These are phyloP conservation scores for Iris pallida DNA, from an alignment of 116 monocot species.

Conservation along the genomic window DNA sequence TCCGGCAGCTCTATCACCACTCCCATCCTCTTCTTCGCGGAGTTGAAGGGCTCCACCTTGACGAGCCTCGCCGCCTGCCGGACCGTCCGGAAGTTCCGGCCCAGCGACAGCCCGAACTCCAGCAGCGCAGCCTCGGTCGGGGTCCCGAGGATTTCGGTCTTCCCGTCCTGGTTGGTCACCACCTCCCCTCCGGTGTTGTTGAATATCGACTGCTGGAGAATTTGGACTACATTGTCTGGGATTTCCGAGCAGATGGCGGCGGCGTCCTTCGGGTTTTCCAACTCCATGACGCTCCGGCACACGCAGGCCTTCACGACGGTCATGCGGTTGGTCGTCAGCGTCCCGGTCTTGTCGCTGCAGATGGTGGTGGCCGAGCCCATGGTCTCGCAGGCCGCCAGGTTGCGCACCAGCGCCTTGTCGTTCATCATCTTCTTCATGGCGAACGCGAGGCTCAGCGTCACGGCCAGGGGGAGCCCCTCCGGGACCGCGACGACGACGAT, in stretches of 20 bases:
- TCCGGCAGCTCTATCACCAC: constrained; percentile 44
- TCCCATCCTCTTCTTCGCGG: constrained; percentile 65
- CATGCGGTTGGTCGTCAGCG: constrained; percentile 76
- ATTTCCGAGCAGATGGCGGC: constrained; percentile 22
- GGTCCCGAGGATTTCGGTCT: constrained; percentile 57
- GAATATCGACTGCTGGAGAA: constrained; percentile 66
- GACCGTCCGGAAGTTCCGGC: constrained; percentile 38
- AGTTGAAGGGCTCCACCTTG: constrained; percentile 80
- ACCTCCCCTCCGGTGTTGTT: constrained; percentile 65
- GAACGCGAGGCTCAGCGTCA: constrained; percentile 68
- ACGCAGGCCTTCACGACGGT: constrained; percentile 60
- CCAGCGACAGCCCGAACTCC: constrained; percentile 60
- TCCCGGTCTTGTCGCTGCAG: constrained; percentile 80
- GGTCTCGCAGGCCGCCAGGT: constrained; percentile 63
- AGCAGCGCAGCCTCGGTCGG: constrained; percentile 71
- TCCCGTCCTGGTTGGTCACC: constrained; percentile 41
- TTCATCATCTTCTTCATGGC: constrained; percentile 84
- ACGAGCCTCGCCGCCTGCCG: constrained; percentile 27
- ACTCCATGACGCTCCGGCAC: constrained; percentile 40
- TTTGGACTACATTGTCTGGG: constrained; percentile 30
- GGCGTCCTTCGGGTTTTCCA: constrained; percentile 15
- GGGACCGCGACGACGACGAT: constrained; percentile 78
- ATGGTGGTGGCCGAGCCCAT: constrained; percentile 56
- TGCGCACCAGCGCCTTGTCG: constrained; percentile 60
- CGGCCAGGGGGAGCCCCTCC: constrained; percentile 63